These are phyloP conservation scores for Solanum lycopersicoides DNA, from an alignment of 257 asterid species.

Conservation along the genomic window DNA sequence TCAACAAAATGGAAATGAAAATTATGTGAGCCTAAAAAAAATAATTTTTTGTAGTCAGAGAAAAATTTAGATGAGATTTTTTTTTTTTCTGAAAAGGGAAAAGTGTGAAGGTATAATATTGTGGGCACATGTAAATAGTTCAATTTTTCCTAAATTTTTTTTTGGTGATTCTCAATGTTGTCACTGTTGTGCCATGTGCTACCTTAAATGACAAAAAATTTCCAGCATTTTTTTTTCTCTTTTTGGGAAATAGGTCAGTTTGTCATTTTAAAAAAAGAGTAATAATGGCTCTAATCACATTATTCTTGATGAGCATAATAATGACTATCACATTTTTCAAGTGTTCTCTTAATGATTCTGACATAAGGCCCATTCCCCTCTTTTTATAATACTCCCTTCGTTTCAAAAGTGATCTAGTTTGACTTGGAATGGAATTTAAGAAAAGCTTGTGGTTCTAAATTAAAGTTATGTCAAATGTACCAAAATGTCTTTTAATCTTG, in stretches of 20 bases:
- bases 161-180: not conserved
- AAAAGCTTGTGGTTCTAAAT: no score
- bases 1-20: not conserved
- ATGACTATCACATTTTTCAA: not conserved
- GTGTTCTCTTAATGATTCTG: not conserved
- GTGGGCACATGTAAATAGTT: not conserved
- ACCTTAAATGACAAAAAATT: not conserved
- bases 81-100: not conserved
- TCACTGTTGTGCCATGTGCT: not conserved
- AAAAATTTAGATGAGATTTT: not conserved
- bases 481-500: no score
- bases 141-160: not conserved
- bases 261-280: no score
- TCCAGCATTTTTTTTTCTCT: not conserved
- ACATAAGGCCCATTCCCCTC: not conserved
- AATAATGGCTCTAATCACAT: not conserved
- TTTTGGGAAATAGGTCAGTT: not conserved
- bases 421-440: no score
- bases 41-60: not conserved
- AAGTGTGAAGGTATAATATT: not conserved
- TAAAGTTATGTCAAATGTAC: no score
- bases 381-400: not conserved
- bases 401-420: rapidly evolving
- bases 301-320: not conserved
- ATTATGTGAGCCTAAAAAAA: not conserved